Conservation (phyloP, 75 land plant genomes). For the Selaginella moellendorffii region DNA sequence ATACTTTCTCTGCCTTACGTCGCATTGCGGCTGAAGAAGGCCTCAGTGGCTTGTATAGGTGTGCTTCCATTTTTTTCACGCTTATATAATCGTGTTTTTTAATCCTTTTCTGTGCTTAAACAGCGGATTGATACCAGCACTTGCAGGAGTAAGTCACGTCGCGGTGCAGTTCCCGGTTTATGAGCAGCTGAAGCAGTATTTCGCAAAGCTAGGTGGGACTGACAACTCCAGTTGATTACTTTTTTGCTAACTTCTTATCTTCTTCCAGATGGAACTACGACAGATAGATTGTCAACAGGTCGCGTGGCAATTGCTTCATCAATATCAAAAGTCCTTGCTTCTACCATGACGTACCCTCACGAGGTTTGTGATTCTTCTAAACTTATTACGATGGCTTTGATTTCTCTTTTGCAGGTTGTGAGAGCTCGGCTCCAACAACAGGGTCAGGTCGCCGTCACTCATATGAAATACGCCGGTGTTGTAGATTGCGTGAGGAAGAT, state of each 20-base stretch:
- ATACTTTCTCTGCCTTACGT: constrained; percentile 8
- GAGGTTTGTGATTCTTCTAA: constrained; percentile 46
- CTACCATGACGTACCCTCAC: constrained; percentile 77
- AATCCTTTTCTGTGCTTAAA: constrained; percentile 4
- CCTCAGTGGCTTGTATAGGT: constrained; percentile 29
- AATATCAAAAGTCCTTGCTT: constrained; percentile 58
- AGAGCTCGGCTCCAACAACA: constrained; percentile 72
- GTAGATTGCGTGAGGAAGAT: constrained; percentile 53
- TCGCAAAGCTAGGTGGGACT: constrained; percentile 4
- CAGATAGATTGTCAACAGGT: constrained; percentile 37
- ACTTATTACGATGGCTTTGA: neutral
- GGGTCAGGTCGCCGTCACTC: constrained; percentile 33
- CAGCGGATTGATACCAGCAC: constrained; percentile 14
- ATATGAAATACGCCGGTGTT: constrained; percentile 46
- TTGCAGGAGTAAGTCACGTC: constrained; percentile 15
- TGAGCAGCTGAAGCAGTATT: constrained; percentile 9
- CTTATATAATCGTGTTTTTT: neutral
- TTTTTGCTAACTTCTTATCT: neutral
- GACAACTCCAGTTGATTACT: neutral
- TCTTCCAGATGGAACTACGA: constrained; percentile 36
- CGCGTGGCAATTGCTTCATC: constrained; percentile 80
- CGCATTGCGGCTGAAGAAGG: constrained; percentile 1
- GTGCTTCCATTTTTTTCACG: neutral
- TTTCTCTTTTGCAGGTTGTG: constrained; percentile 36
- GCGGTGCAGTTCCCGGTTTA: constrained; percentile 16